These are phyloP conservation scores for Hygrophila difformis DNA, from an alignment of 257 asterid genomes.

Conservation along the genomic window DNA sequence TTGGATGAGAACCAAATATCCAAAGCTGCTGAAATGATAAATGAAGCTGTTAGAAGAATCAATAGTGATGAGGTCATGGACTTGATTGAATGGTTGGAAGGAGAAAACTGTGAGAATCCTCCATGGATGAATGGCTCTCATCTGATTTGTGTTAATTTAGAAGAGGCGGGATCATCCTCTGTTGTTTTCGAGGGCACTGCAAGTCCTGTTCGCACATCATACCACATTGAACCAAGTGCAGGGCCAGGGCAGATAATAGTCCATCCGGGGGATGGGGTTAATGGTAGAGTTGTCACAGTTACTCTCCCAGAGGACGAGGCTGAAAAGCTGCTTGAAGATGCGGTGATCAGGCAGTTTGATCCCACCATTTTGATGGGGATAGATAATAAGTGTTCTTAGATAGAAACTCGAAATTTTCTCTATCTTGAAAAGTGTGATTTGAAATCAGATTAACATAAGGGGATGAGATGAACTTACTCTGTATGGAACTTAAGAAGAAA, in stretches of 20 bases:
- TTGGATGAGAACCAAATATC: conserved; percentile 16
- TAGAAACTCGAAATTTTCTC: too few species aligned
- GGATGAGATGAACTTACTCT: too few species aligned
- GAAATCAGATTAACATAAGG: too few species aligned
- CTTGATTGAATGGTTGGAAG: conserved; percentile 44
- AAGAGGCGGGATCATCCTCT: conserved; percentile 24
- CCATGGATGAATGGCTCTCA: conserved; percentile 20
- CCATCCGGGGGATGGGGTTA: conserved; percentile 13
- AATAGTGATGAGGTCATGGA: conserved; percentile 27
- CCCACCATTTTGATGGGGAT: conserved; percentile 40
- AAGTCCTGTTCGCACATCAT: conserved; percentile 24
- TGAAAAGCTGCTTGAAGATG: conserved; percentile 39
- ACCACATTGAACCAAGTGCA: conserved; percentile 24
- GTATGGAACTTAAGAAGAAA: too few species aligned
- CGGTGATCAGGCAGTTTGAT: conserved; percentile 20
- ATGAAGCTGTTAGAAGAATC: conserved; percentile 18
- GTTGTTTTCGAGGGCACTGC: conserved; percentile 30
- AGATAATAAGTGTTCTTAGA: not conserved
- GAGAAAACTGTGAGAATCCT: conserved; percentile 16
- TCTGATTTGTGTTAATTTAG: conserved; percentile 35
- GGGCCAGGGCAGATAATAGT: conserved; percentile 26
- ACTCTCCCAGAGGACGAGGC: conserved; percentile 45
- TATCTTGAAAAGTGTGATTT: too few species aligned
- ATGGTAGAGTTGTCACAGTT: conserved; percentile 36
- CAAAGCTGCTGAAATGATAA: conserved; percentile 31